Evolutionary conservation across 208 protist genomes (phyloP).

Genomic region (Zelonia costaricensis): DNA sequence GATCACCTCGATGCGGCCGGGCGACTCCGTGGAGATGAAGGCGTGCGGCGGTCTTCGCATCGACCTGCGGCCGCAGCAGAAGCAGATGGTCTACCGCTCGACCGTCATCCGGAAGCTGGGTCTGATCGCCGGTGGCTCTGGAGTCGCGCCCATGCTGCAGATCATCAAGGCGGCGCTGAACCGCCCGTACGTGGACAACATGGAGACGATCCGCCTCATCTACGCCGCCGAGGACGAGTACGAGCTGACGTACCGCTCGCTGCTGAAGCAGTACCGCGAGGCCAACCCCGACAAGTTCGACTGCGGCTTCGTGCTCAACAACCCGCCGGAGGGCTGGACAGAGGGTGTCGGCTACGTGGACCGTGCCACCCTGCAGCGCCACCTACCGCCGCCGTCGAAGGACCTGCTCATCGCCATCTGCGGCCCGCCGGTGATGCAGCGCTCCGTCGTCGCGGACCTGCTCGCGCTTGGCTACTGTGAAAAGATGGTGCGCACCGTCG

Average conservation of each 20-base stretch:
- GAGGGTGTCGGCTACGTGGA: slow-evolving; percentile 68
- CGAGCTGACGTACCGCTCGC: slow-evolving; percentile 60
- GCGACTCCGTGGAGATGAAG: slow-evolving; percentile 74
- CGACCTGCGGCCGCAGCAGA: slow-evolving; percentile 40
- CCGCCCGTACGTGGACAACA: slow-evolving; percentile 47
- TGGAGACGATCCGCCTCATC: slow-evolving; percentile 54
- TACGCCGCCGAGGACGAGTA: slow-evolving; percentile 61
- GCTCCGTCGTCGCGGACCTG: slow-evolving; percentile 48
- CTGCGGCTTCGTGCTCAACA: slow-evolving; percentile 52
- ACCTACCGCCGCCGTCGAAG: slow-evolving; percentile 50
- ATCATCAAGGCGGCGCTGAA: slow-evolving; percentile 66
- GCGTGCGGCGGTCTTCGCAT: slow-evolving; percentile 54
- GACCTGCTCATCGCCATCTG: slow-evolving; percentile 82
- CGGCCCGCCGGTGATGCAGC: slow-evolving; percentile 80
- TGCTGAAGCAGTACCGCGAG: slow-evolving; percentile 36
- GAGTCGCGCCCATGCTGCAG: slow-evolving; percentile 82
- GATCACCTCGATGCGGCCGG: slow-evolving; percentile 60
- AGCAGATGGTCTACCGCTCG: slow-evolving; percentile 46
- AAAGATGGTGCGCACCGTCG: slow-evolving; percentile 63
- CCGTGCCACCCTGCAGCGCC: slow-evolving; percentile 27
- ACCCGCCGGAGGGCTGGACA: slow-evolving; percentile 61
- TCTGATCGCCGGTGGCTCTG: slow-evolving; percentile 68
- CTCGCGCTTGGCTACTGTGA: slow-evolving; percentile 53
- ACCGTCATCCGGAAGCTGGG: slow-evolving; percentile 45
- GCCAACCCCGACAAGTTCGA: slow-evolving; percentile 53